Evolutionary conservation across 768 basidiomycete species (phyloP).

Genomic region (Agaricus blazei): DNA sequence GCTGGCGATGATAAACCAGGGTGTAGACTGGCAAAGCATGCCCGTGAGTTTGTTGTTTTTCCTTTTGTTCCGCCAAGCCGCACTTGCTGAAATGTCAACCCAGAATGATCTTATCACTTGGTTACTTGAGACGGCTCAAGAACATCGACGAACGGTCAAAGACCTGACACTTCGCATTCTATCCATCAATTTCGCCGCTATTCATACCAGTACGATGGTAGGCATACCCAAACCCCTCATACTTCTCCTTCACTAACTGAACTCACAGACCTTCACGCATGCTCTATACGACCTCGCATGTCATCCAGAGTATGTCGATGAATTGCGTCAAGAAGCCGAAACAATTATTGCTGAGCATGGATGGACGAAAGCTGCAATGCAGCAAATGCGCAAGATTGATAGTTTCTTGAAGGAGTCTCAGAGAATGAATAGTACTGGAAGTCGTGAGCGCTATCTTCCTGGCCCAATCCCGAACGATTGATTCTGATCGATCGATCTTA

Average conservation of each 20-base stretch:
- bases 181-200: conserved; percentile 32
- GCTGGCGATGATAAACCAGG: conserved; percentile 21
- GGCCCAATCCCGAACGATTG: not conserved
- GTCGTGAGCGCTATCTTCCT: conserved; percentile 12
- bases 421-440: conserved; percentile 23
- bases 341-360: conserved; percentile 22
- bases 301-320: conserved; percentile 22
- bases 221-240: not conserved
- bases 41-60: conserved; percentile 20
- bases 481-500: not conserved
- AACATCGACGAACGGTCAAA: conserved; percentile 22
- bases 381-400: conserved; percentile 35
- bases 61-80: not conserved
- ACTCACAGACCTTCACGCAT: not conserved
- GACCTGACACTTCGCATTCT: conserved; percentile 23
- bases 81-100: not conserved
- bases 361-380: conserved; percentile 37
- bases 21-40: conserved; percentile 25
- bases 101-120: conserved; percentile 45
- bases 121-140: conserved; percentile 34
- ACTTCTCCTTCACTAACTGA: not conserved
- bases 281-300: conserved; percentile 25
- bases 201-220: conserved; percentile 36
- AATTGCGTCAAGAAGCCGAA: conserved; percentile 29
- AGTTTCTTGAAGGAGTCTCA: conserved; percentile 41